Evolutionary conservation across 2,329 filamentous ascomycete species (phyloP), one percentile per base, ranked within the genome.

Genomic region (Fusarium sacchari): DNA sequence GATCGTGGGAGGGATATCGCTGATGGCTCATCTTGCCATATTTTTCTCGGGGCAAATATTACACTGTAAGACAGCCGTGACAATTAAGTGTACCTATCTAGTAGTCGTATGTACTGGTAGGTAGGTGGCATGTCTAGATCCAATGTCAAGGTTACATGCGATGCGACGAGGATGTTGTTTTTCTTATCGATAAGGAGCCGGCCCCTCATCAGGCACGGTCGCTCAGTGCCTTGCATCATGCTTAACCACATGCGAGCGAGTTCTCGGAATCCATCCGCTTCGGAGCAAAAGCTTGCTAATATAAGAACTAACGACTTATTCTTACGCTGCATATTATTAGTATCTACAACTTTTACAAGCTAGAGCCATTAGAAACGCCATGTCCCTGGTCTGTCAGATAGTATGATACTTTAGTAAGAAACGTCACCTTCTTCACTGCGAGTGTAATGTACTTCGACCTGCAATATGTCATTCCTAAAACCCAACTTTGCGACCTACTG

Each of bases 1-100:
- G 83, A 67, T 90, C 88, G 64, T 88, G 85, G 20, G 88, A 88
- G 13, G 87, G 84, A 75, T 88, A 89, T 74, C 87, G 82, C 80
- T 90, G 88, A 76, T 90, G 88, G 80, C 86, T 89, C 88, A 90
- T 90, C 40, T 46, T 73, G 39, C 72, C 72, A 69, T 71, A 14
- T 43, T 57, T 57, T 43, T 49, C 49, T 34, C 28, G n/a, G 37
- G n/a, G 20, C 47, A 52, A 32, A 22, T 55, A 34, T 39, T n/a
- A 46, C 34, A 28, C 47, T 40, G 43, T 30, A 46, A 32, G 34
- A 37, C n/a, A 42, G 59, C 43, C 46, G 56, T 20, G 47, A 28
- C 42, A 24, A 61, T 56, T 58, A 39, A 26, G 46, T 34, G 32
- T 56, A 36, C 39, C 47, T 32, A 36, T 42, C 47, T 32, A 57